A percentile compares a stretch with the other conserved stretches of the same genome.
Evolutionary conservation across 192 early-diverging fungal species (phyloP).

Genomic region (Linnemannia zychae): DNA sequence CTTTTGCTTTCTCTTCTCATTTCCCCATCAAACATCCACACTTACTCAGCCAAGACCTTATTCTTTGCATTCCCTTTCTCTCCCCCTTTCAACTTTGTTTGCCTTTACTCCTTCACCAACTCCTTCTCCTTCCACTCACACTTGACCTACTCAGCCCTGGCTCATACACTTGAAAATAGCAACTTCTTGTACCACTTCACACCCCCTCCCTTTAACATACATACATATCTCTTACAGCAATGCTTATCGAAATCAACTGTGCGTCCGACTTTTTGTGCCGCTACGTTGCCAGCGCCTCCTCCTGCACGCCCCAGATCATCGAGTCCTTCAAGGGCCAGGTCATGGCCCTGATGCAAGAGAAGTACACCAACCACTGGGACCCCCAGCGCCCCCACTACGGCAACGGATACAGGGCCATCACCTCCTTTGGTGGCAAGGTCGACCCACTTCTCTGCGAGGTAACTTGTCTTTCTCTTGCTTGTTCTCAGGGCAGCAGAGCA

Average conservation of each 20-base stretch:
- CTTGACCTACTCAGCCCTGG: neutral
- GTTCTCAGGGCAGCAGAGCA: neutral
- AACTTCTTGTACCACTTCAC: neutral
- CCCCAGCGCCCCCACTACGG: constrained; percentile 70
- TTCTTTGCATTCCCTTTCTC: too few species aligned
- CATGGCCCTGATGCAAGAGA: constrained; percentile 62
- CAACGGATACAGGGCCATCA: constrained; percentile 84
- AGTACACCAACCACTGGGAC: constrained; percentile 83
- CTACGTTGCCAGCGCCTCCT: constrained; percentile 37
- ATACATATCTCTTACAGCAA: constrained; percentile 2
- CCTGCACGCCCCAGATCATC: constrained; percentile 48
- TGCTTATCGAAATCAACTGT: constrained; percentile 54
- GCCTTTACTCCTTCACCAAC: neutral
- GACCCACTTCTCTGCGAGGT: constrained; percentile 73
- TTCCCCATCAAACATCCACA: neutral
- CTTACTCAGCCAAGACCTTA: neutral
- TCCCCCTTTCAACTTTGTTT: neutral
- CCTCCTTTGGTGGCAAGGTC: constrained; percentile 75
- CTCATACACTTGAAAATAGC: neutral
- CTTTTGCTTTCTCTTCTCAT: neutral
- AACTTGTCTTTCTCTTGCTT: constrained; percentile 12
- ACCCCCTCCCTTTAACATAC: neutral
- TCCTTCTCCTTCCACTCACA: neutral
- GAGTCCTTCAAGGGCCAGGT: constrained; percentile 66
- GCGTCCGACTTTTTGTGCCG: constrained; percentile 50